Evolutionary conservation across 1,284 basidiomycete genomes (phyloP).

Genomic region (Tremellales sp.): DNA sequence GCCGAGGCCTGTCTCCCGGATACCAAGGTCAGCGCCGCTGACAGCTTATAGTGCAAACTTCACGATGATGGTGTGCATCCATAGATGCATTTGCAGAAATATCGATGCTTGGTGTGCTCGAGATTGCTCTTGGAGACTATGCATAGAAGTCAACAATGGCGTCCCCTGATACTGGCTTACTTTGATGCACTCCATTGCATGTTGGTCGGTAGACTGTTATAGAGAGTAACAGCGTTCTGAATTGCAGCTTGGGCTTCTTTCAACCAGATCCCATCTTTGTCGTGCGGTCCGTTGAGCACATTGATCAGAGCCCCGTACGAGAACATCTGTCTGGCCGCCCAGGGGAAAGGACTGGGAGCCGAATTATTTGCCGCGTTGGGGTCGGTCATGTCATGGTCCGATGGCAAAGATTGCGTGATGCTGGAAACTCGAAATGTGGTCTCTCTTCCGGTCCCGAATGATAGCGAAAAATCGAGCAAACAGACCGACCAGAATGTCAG

Average conservation of each 20-base stretch:
- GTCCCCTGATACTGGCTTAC: constrained; percentile 10
- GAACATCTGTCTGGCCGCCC: constrained; percentile 25
- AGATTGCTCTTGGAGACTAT: constrained; percentile 25
- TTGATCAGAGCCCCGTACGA: constrained; percentile 28
- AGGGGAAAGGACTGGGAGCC: constrained; percentile 23
- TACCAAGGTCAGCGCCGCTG: too few relatives aligned
- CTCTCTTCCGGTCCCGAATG: constrained; percentile 26
- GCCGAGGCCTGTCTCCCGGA: constrained; percentile 11
- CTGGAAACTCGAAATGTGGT: constrained; percentile 27
- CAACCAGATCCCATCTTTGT: constrained; percentile 2
- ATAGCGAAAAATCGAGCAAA: constrained; percentile 25
- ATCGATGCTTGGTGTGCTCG: constrained; percentile 17
- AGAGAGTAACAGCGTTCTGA: constrained; percentile 17
- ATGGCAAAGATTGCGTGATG: constrained; percentile 24
- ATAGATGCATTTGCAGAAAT: constrained; percentile 32
- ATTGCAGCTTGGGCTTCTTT: constrained; percentile 10
- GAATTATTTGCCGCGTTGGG: too few relatives aligned
- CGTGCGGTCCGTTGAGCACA: constrained; percentile 20
- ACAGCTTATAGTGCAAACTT: background rate
- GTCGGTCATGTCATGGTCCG: background rate
- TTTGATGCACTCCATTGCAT: constrained; percentile 33
- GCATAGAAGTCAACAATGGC: background rate
- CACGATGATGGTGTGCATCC: constrained; percentile 34
- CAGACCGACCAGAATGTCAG: constrained; percentile 33
- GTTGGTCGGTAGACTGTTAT: constrained; percentile 25